Evolutionary conservation across 2,329 filamentous ascomycete species (phyloP), one percentile per base, ranked within the genome.

Genomic region (Stemphylium vesicarium): DNA sequence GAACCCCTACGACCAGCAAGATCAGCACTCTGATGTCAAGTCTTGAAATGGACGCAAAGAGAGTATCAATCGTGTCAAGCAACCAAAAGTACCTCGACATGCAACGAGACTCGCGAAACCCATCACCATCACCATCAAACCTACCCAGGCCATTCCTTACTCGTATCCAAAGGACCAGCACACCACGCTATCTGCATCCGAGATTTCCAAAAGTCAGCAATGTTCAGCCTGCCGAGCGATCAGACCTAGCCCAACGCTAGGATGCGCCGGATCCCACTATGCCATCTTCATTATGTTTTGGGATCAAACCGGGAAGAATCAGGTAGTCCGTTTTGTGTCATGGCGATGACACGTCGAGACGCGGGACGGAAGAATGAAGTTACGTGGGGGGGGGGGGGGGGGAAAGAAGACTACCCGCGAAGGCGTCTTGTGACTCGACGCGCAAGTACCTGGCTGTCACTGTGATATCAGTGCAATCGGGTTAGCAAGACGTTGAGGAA

Each of bases 1-100:
- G 39, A 66, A 68, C 47, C 59, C 64, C 16, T 74, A 75, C 56
- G 68, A 68, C 9, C 68, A 72, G 49, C 64, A 62, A 36, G 64
- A 58, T 16, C 66, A 71, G 41, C 65, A 70, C 42, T 63, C 63
- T 22, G 66, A 64, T 40, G 70, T 75, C 39, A 70, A 66, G 56
- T 74, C 72, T 48, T 75, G 71, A 75, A 75, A 45, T 41, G 44
- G 33, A 59, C 50, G 22, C 48, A 20, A 46, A 22, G 26, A 35
- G 16, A 44, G 16, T 45, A 37, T 46, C 16, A 8, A 47, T 32
- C 24, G 42, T 52, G 48, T 24, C 31, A 42, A 38, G 45, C 58
- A 47, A 13, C 43, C 46, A 53, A 50, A 49, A 42, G 46, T 33
- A 38, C 16, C 40, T 39, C 29, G 36, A 49, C 39, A 49, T 41